Evolutionary conservation across 192 early-diverging fungal genomes (phyloP), one percentile per base, ranked within the genome.

Genomic region (Gamsiella multidivaricata): DNA sequence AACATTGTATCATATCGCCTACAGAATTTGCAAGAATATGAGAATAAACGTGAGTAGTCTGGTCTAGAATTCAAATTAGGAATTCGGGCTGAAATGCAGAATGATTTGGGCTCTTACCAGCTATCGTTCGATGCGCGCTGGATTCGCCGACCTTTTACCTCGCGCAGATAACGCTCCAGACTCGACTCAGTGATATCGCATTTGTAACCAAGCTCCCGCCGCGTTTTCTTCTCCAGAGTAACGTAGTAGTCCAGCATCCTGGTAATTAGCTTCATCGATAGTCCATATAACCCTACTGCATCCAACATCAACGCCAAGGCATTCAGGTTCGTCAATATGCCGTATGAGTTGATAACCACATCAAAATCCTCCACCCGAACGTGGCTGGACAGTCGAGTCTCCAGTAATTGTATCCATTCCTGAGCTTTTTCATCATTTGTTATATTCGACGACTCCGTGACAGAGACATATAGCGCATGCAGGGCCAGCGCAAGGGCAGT

Each of bases 1-100:
- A 78, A 20, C 0, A 78, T 17, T 12, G 57, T 60, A 17, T 78
- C 74, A 37, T 69, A 78, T 18, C 17, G 20, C 74, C 74, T 78
- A 54, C 8, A 5, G 9, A 20, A 53, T 43, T 0, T 5, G 55
- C 26, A 18, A 6, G 52, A 15, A 36, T 50, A 3, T 50, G n/a
- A 52, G 34, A 42, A 8, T n/a, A n/a, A 14, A 29, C n/a, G 37
- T 29, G 2, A 12, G 3, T 22, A 39, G 12, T 12, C 39, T 8
- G 5, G 32, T 45, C 25, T 36, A 56, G 22, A 14, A 50, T 33
- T 32, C 14, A 0, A 5, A 29, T 32, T 42, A 28, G n/a, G n/a
- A n/a, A n/a, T n/a, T n/a, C n/a, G n/a, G n/a, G 32, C 34, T 22
- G 25, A 12, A 1, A 5, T 3, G n/a, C 10, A 45, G 32, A 31